These are phyloP conservation scores for Pugionium cornutum DNA, from an alignment of 345 rosid genomes.

Conservation along the genomic window DNA sequence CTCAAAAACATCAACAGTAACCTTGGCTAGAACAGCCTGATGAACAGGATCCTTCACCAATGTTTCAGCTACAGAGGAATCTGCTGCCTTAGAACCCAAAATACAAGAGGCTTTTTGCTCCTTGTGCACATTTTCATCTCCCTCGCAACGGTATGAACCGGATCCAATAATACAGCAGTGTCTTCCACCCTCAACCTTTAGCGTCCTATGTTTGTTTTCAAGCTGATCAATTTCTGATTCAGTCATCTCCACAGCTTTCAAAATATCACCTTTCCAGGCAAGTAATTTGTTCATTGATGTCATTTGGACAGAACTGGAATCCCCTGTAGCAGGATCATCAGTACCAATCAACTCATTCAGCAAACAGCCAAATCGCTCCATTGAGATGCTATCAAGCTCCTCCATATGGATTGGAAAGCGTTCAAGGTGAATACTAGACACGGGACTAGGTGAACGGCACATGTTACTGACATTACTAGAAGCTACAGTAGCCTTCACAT, in stretches of 20 bases:
- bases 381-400: conserved; percentile 57
- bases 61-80: conserved; percentile 43
- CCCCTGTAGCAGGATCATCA: conserved; percentile 58
- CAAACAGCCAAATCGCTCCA: conserved; percentile 58
- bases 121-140: conserved; percentile 40
- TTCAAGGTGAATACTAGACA: conserved; percentile 57
- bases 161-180: conserved; percentile 32
- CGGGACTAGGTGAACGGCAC: conserved; percentile 63
- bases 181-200: conserved; percentile 50
- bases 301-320: conserved; percentile 57
- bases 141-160: conserved; percentile 36
- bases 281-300: conserved; percentile 64
- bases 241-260: conserved; percentile 69
- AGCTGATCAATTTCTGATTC: conserved; percentile 89
- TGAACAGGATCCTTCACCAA: conserved; percentile 40
- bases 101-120: conserved; percentile 30
- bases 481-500: conserved; percentile 49
- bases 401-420: conserved; percentile 62
- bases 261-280: conserved; percentile 60
- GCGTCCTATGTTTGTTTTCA: conserved; percentile 67
- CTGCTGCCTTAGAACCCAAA: conserved; percentile 54
- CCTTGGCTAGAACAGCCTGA: conserved; percentile 46
- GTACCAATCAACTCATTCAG: conserved; percentile 65
- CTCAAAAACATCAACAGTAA: conserved; percentile 44
- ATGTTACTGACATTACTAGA: conserved; percentile 56